A percentile compares a stretch with the other conserved stretches of the same genome.
Evolutionary conservation across 202 grass and related monocot genomes (phyloP).

Genomic region (Panicum hallii): DNA sequence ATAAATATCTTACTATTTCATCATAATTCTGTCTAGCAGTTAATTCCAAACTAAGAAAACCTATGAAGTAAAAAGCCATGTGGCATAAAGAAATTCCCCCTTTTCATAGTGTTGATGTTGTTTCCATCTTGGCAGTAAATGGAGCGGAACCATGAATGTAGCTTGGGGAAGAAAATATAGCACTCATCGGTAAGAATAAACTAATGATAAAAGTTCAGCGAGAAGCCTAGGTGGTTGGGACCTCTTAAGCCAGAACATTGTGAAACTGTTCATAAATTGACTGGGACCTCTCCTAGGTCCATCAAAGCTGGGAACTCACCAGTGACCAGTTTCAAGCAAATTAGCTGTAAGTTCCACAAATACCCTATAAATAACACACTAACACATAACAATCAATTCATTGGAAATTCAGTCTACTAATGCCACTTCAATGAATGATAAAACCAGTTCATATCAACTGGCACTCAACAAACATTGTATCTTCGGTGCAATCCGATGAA

Average conservation of each 20-base stretch:
- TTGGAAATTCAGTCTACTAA: not conserved
- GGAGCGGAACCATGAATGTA: not conserved
- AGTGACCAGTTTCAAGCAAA: not conserved
- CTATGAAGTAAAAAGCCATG: not conserved
- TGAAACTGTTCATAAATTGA: not conserved
- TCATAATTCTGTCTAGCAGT: conserved; percentile 22
- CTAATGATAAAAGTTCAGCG: not conserved
- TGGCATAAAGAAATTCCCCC: not conserved
- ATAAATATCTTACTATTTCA: conserved; percentile 17
- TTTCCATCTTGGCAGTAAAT: conserved; percentile 17
- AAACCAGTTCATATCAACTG: conserved; percentile 16
- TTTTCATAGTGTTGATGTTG: not conserved
- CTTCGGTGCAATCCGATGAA: not conserved
- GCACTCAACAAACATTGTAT: not conserved
- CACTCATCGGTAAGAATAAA: not conserved
- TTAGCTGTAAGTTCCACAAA: too few species aligned
- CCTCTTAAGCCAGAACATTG: not conserved
- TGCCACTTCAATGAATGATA: conserved; percentile 4
- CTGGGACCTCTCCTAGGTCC: not conserved
- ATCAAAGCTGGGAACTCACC: not conserved
- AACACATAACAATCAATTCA: not conserved
- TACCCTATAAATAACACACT: not conserved
- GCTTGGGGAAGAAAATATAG: conserved; percentile 21
- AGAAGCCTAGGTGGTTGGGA: not conserved
- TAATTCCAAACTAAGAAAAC: conserved; percentile 5